These are phyloP conservation scores for Flaveria ramosissima DNA, from an alignment of 129 eudicot genomes.

Conservation along the genomic window DNA sequence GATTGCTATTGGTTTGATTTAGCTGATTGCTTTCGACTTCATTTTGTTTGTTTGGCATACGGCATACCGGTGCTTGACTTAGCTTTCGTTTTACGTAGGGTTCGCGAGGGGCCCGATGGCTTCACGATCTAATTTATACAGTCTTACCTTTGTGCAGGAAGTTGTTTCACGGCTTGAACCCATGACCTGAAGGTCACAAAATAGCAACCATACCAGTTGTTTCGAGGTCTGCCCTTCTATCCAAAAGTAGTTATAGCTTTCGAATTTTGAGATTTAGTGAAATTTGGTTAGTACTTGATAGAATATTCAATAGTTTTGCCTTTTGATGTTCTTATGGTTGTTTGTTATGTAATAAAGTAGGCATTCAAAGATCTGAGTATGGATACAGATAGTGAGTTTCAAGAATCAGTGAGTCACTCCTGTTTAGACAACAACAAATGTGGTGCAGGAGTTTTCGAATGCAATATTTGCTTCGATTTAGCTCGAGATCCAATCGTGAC, in stretches of 20 bases:
- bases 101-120: no score
- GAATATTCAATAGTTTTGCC: background rate
- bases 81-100: no score
- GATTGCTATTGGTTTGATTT: no score
- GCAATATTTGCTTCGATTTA: slow-evolving; percentile 75
- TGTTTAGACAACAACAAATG: slow-evolving; percentile 28
- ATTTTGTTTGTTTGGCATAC: no score
- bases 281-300: background rate
- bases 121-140: no score
- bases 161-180: no score
- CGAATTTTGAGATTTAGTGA: background rate
- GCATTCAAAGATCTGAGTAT: slow-evolving; percentile 16
- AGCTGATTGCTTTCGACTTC: no score
- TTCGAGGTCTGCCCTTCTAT: background rate
- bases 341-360: slow-evolving; percentile 15
- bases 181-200: no score
- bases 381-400: slow-evolving; percentile 39
- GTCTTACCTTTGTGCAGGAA: no score
- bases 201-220: no score
- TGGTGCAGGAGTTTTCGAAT: slow-evolving; percentile 56
- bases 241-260: background rate
- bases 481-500: slow-evolving; percentile 76
- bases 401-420: slow-evolving; percentile 30
- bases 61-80: no score
- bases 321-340: background rate